phyloP scores from a whole-genome alignment of 495 filamentous ascomycete species.

The Collariella sp. region DNA sequence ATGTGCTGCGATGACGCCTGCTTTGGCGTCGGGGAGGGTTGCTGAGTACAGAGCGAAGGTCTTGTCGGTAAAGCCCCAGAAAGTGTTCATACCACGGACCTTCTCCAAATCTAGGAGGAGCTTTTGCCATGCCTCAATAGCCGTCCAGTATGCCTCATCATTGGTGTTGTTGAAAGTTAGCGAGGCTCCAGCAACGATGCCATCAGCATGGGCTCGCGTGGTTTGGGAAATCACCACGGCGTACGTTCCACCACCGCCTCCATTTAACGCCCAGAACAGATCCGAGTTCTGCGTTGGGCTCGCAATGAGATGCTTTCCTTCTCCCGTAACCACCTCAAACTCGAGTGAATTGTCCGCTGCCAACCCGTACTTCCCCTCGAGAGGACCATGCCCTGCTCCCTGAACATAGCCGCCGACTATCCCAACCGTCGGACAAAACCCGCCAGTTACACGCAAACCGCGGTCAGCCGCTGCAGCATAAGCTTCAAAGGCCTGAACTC shows the following conservation, averaged over 20 bases:
- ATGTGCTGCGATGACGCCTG: slow-evolving; percentile 16
- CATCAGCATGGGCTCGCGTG: slow-evolving; percentile 21
- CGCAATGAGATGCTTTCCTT: slow-evolving; percentile 36
- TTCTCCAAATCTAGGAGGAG: slow-evolving; percentile 16
- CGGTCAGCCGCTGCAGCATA: slow-evolving; percentile 32
- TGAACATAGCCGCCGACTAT: slow-evolving; percentile 43
- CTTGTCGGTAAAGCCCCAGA: slow-evolving; percentile 35
- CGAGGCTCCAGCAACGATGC: slow-evolving; percentile 10
- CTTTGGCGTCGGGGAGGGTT: slow-evolving; percentile 23
- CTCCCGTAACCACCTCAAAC: slow-evolving; percentile 48
- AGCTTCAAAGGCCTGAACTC: slow-evolving; percentile 42
- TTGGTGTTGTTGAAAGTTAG: slow-evolving; percentile 16
- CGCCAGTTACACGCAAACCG: slow-evolving; percentile 38
- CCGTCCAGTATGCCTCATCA: slow-evolving; percentile 35
- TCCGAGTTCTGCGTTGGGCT: slow-evolving; percentile 41
- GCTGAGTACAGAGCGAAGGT: slow-evolving; percentile 34
- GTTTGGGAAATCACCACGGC: slow-evolving; percentile 46
- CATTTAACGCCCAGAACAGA: slow-evolving; percentile 52
- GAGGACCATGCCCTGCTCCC: slow-evolving; percentile 51
- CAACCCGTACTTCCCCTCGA: slow-evolving; percentile 46
- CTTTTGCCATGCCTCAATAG: slow-evolving; percentile 30
- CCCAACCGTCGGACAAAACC: slow-evolving; percentile 42
- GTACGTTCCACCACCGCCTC: slow-evolving; percentile 48
- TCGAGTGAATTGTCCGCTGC: slow-evolving; percentile 51
- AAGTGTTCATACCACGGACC: slow-evolving; percentile 26